Evolutionary conservation across 371 early-diverging fungal genomes (phyloP).

Genomic region (Mortierella sp.): DNA sequence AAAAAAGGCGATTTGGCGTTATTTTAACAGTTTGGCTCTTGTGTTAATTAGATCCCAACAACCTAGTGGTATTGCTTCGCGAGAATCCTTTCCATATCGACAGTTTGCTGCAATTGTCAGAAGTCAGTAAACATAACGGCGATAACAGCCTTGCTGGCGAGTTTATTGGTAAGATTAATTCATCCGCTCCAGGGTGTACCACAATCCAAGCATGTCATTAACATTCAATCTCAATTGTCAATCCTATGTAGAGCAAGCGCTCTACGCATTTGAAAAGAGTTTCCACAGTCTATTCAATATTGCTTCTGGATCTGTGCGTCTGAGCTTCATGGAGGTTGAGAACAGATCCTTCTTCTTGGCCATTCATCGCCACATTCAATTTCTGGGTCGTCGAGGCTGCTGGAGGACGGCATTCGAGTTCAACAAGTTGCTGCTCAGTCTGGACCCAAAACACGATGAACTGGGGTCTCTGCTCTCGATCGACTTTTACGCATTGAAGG

Average conservation of each 20-base stretch:
- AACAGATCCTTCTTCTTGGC: conserved; percentile 89
- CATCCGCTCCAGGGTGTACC: too few species aligned
- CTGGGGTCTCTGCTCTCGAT: conserved; percentile 80
- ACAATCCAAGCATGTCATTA: too few species aligned
- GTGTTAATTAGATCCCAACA: conserved; percentile 72
- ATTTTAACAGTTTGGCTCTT: not conserved
- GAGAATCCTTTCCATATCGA: conserved; percentile 91
- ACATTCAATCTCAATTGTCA: not conserved
- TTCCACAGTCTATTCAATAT: conserved; percentile 86
- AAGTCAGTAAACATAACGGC: conserved; percentile 87
- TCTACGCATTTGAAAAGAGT: conserved; percentile 87
- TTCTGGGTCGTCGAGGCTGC: conserved; percentile 88
- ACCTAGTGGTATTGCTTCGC: conserved; percentile 74
- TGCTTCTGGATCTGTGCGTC: conserved; percentile 74
- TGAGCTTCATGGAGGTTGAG: conserved; percentile 80
- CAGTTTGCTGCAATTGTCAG: conserved; percentile 84
- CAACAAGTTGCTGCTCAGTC: conserved; percentile 79
- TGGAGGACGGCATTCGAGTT: conserved; percentile 95
- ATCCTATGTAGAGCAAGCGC: conserved; percentile 72
- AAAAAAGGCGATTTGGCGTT: too few species aligned
- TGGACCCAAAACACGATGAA: conserved; percentile 85
- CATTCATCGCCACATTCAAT: conserved; percentile 86
- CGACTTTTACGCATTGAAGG: conserved; percentile 87
- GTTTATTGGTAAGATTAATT: conserved; percentile 67
- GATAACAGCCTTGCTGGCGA: conserved; percentile 82